Conservation (phyloP, 768 basidiomycete species). For the Amanita muscaria region DNA sequence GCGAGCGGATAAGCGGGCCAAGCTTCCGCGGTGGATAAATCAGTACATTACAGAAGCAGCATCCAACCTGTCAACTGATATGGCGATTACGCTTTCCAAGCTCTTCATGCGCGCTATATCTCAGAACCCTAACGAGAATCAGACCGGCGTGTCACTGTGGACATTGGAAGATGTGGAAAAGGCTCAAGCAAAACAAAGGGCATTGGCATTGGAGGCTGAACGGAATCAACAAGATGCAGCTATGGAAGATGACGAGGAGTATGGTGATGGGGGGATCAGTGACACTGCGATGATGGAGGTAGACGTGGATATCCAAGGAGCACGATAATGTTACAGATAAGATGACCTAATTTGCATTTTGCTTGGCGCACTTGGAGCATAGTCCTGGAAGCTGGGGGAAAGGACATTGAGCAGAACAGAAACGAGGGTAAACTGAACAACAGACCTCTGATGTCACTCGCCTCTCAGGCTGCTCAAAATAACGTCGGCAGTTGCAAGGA, state of each 20-base stretch:
- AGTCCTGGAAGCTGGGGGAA: slow-evolving; percentile 26
- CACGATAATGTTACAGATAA: slow-evolving; percentile 2
- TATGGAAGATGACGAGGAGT: slow-evolving; percentile 49
- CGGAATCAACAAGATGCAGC: slow-evolving; percentile 25
- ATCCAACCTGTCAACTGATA: slow-evolving; percentile 95
- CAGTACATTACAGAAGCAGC: slow-evolving; percentile 99
- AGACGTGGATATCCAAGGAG: slow-evolving; percentile 34
- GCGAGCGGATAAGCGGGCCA: slow-evolving; percentile 86
- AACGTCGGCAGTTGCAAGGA: slow-evolving; percentile 45
- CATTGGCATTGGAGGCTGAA: slow-evolving; percentile 44
- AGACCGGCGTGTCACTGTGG: slow-evolving; percentile 93
- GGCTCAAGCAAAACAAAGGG: slow-evolving; percentile 75
- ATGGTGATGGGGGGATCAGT: slow-evolving; percentile 58
- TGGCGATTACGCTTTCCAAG: slow-evolving; percentile 91
- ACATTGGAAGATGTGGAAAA: slow-evolving; percentile 86
- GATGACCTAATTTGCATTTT: slow-evolving; percentile 4
- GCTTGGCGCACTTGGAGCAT: slow-evolving; percentile 28
- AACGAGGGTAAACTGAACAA: slow-evolving; percentile 10
- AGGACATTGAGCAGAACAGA: slow-evolving; percentile 12
- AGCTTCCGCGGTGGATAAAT: slow-evolving; percentile 98
- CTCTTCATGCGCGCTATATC: slow-evolving; percentile 98
- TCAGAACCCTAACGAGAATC: slow-evolving; percentile 93
- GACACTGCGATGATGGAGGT: slow-evolving; percentile 55
- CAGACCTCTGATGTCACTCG: slow-evolving; percentile 34
- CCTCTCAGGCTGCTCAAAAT: slow-evolving; percentile 53